Evolutionary conservation across 2,329 filamentous ascomycete species (phyloP).

Genomic region (Verticillium longisporum): DNA sequence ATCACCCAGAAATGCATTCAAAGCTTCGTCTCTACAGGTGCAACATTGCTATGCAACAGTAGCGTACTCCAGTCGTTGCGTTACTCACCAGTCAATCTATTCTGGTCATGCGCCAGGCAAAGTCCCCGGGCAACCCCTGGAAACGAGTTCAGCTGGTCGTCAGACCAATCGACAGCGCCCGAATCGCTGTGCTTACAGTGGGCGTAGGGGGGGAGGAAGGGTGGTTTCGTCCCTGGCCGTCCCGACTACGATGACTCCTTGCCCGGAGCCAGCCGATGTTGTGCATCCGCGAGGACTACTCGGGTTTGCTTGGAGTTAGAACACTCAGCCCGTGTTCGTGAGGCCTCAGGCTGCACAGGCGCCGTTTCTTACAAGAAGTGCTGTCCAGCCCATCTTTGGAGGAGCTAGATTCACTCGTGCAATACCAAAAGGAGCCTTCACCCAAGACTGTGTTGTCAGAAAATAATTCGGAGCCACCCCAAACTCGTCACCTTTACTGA

Average conservation of each 20-base stretch:
- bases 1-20: neutral
- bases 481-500: neutral
- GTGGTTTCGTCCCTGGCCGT: slow-evolving; percentile 3
- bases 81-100: neutral
- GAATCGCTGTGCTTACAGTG: neutral
- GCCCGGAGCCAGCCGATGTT: neutral
- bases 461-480: no score
- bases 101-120: neutral
- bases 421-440: neutral
- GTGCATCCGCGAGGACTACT: slow-evolving; percentile 4
- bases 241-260: slow-evolving; percentile 3
- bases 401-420: neutral
- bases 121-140: neutral
- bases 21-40: neutral
- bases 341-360: neutral
- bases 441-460: neutral
- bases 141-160: neutral
- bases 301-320: neutral
- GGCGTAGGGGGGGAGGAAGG: neutral
- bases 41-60: neutral
- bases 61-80: neutral
- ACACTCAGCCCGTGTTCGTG: neutral
- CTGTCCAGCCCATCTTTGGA: neutral
- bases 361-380: neutral
- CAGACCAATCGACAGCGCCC: slow-evolving; percentile 4